Base-by-base conservation (phyloP, 2,329 filamentous ascomycete species). In the Microsporum audouinii region DNA sequence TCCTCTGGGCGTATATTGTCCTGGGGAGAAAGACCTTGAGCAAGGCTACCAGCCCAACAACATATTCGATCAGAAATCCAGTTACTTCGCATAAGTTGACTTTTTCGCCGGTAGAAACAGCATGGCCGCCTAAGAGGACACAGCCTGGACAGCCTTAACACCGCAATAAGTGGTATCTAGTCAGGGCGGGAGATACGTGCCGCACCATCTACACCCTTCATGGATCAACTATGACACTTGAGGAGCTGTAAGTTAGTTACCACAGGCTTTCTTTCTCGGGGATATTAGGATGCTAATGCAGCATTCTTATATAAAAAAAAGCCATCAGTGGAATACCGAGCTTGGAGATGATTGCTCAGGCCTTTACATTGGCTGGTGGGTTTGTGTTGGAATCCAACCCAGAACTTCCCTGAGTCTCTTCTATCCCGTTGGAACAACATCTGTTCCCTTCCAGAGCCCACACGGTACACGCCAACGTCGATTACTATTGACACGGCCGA, bases 331-430 rank as follows among this genome's bases (percentile, higher is more conserved):
- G 60, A 63, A 63, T 60, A 60, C 60, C 12, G 45, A 34, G 14
- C 23, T 63, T n/a, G 38, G 43, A 29, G 45, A 14, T 14, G 60
- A 63, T 38, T 62, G 60, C 60, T 61, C 59, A 17, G 69, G 69
- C 2, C 63, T 71, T 1, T 68, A 43, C 36, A 49, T 58, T n/a
- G 61, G 61, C 10, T 63, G 61, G 61, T 63, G 61, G 61, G 43
- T 63, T n/a, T 63, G 61, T 49, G 33, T 63, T 34, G 43, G 39
- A 12, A 31, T 58, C 53, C 49, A 34, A 58, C 27, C 34, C 34
- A 58, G 56, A 29, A 61, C n/a, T 23, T 41, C 38, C 38, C n/a
- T 41, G 10, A 41, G 38, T 41, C 38, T 41, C 38, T 41, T 41
- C 8, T 41, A 41, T 12, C 38, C 38, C 10, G 38, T 12, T 14